phyloP scores from a whole-genome alignment of 2,329 filamentous ascomycete genomes.

The Thermothelomyces thermophilus region DNA sequence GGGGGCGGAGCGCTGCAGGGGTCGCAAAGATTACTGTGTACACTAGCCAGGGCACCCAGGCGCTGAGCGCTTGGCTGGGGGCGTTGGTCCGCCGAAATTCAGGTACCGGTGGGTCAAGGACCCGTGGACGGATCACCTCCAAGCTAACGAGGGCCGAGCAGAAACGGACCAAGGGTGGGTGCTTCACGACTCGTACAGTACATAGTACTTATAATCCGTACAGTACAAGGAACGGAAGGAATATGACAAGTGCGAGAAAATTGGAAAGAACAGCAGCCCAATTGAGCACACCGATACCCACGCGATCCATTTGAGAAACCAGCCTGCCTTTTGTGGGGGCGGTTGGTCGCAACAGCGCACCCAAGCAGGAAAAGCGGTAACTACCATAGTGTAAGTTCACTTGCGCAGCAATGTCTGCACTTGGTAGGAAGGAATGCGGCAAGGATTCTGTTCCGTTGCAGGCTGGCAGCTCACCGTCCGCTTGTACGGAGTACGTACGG shows the following conservation, averaged over 20 bases:
- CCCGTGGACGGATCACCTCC: background rate
- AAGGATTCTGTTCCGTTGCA: no score
- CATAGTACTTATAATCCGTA: no score
- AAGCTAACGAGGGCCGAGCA: slow-evolving; percentile 1
- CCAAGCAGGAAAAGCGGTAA: background rate
- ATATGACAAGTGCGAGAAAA: no score
- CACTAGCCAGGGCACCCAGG: slow-evolving; percentile 18
- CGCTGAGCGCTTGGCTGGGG: slow-evolving; percentile 12
- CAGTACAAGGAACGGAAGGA: no score
- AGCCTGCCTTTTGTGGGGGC: no score
- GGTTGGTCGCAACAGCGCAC: background rate
- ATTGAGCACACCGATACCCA: no score
- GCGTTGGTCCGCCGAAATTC: background rate
- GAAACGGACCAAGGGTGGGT: no score
- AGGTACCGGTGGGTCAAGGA: background rate
- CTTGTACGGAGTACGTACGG: no score
- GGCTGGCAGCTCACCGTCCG: slow-evolving; percentile 1
- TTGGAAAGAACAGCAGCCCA: no score
- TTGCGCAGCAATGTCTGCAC: background rate
- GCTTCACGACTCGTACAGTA: no score
- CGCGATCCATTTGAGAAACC: no score
- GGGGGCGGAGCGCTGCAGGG: slow-evolving; percentile 26
- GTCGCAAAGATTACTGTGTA: slow-evolving; percentile 24
- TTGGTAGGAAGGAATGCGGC: background rate
- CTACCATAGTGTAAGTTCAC: no score